Conservation (phyloP, 306 rosid genomes). For the Cicer pinnatifidum region DNA sequence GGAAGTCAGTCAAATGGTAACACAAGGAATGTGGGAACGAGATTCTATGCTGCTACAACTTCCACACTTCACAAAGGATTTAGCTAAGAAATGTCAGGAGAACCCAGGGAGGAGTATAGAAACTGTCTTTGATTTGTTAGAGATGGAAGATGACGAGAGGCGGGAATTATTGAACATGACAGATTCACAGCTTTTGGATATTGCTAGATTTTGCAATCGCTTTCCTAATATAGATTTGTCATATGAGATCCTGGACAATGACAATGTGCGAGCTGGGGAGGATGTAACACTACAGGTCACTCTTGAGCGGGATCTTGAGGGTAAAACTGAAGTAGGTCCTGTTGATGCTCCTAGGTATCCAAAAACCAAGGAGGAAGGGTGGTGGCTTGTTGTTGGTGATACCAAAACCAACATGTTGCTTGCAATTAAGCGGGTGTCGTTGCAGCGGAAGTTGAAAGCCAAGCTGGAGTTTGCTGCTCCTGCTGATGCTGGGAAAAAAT, state of each 20-base stretch:
- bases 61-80: slow-evolving; percentile 89
- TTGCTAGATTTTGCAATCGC: slow-evolving; percentile 80
- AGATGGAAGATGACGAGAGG: slow-evolving; percentile 90
- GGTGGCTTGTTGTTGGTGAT: slow-evolving; percentile 97
- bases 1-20: slow-evolving; percentile 98
- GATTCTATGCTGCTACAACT: slow-evolving; percentile 90
- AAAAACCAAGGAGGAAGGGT: slow-evolving; percentile 88
- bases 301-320: slow-evolving; percentile 81
- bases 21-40: slow-evolving; percentile 94
- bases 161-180: slow-evolving; percentile 78
- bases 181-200: slow-evolving; percentile 70
- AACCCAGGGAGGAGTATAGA: slow-evolving; percentile 72
- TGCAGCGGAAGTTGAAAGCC: slow-evolving; percentile 73
- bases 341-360: slow-evolving; percentile 84
- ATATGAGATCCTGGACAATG: slow-evolving; percentile 69
- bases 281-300: slow-evolving; percentile 66
- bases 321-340: slow-evolving; percentile 68
- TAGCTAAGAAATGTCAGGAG: slow-evolving; percentile 82
- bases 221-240: slow-evolving; percentile 84
- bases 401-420: slow-evolving; percentile 70
- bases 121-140: slow-evolving; percentile 83
- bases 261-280: slow-evolving; percentile 64
- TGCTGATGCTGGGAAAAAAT: slow-evolving; percentile 71
- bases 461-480: slow-evolving; percentile 81
- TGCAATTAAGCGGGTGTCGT: slow-evolving; percentile 79